Evolutionary conservation across 2,329 filamentous ascomycete species (phyloP).

Genomic region (Onygena corvina): DNA sequence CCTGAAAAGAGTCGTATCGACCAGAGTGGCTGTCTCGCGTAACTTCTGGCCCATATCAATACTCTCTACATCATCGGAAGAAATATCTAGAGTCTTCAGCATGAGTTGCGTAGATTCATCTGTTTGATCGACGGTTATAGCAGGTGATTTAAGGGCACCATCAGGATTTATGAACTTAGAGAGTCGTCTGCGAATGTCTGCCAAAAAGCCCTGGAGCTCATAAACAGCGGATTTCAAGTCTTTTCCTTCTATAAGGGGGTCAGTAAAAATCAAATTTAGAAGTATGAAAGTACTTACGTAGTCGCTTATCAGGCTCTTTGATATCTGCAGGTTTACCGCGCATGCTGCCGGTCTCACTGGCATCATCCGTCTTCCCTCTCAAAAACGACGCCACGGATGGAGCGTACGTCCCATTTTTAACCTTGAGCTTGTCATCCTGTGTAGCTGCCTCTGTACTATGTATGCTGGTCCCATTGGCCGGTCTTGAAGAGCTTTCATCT

Average conservation of each 20-base stretch:
- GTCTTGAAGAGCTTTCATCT: constrained; percentile 15
- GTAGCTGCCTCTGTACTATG: constrained; percentile 19
- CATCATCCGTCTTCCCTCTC: constrained; percentile 27
- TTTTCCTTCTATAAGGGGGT: constrained; percentile 54
- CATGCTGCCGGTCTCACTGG: constrained; percentile 31
- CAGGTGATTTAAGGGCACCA: constrained; percentile 35
- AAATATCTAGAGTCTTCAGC: constrained; percentile 34
- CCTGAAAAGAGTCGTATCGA: constrained; percentile 89
- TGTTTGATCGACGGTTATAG: constrained; percentile 23
- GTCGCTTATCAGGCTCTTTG: constrained; percentile 20
- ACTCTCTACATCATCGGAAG: constrained; percentile 39
- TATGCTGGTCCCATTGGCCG: constrained; percentile 21
- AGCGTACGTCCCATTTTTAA: constrained; percentile 23
- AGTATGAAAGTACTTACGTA: constrained; percentile 18
- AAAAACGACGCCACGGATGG: constrained; percentile 31
- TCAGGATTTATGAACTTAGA: constrained; percentile 50
- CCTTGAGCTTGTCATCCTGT: constrained; percentile 19
- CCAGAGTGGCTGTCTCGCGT: constrained; percentile 63
- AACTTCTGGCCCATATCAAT: constrained; percentile 59
- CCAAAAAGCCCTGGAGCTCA: constrained; percentile 76
- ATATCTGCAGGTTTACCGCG: constrained; percentile 26
- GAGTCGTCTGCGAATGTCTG: constrained; percentile 60
- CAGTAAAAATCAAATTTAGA: constrained; percentile 8
- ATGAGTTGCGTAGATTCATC: constrained; percentile 37
- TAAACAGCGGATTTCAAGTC: constrained; percentile 71